Evolutionary conservation across 352 stramenopile genomes (phyloP).

Genomic region (Phytophthora pistaciae): DNA sequence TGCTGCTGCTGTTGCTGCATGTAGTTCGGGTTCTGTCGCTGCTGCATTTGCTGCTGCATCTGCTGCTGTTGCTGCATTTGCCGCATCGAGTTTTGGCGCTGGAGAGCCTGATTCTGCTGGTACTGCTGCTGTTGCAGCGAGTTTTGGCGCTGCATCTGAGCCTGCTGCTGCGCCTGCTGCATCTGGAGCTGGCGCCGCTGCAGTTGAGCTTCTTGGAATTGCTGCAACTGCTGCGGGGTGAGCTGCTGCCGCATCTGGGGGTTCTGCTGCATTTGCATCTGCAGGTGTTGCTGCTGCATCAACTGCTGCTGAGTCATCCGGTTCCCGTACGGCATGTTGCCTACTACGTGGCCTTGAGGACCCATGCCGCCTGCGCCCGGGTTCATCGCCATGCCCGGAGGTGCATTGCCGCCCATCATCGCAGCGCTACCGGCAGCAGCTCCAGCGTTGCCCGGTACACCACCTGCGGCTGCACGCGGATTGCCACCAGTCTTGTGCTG

Average conservation of each 20-base stretch:
- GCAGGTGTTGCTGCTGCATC: slow-evolving; percentile 78
- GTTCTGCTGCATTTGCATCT: slow-evolving; percentile 87
- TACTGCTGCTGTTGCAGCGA: slow-evolving; percentile 66
- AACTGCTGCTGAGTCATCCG: slow-evolving; percentile 88
- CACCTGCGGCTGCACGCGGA: slow-evolving; percentile 47
- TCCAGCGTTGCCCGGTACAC: slow-evolving; percentile 35
- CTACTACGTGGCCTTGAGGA: slow-evolving; percentile 66
- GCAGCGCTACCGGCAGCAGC: slow-evolving; percentile 37
- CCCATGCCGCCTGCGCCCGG: slow-evolving; percentile 60
- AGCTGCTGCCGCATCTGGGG: slow-evolving; percentile 85
- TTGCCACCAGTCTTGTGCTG: slow-evolving; percentile 80
- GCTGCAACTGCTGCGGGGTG: slow-evolving; percentile 83
- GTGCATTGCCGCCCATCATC: slow-evolving; percentile 58
- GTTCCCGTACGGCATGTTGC: slow-evolving; percentile 77
- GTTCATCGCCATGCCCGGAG: slow-evolving; percentile 63
- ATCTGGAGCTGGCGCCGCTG: slow-evolving; percentile 80
- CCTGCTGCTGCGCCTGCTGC: slow-evolving; percentile 64
- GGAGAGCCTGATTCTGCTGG: slow-evolving; percentile 56
- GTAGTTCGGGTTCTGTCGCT: slow-evolving; percentile 68
- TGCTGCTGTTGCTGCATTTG: slow-evolving; percentile 73
- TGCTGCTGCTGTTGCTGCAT: slow-evolving; percentile 59
- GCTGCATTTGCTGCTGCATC: slow-evolving; percentile 64
- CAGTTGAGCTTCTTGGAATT: slow-evolving; percentile 77
- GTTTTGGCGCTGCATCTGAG: slow-evolving; percentile 71
- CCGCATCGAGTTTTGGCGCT: slow-evolving; percentile 64